A percentile compares a stretch with the other conserved stretches of the same genome.
Evolutionary conservation across 2,329 filamentous ascomycete genomes (phyloP).

Genomic region (Fusarium cyanostomum): DNA sequence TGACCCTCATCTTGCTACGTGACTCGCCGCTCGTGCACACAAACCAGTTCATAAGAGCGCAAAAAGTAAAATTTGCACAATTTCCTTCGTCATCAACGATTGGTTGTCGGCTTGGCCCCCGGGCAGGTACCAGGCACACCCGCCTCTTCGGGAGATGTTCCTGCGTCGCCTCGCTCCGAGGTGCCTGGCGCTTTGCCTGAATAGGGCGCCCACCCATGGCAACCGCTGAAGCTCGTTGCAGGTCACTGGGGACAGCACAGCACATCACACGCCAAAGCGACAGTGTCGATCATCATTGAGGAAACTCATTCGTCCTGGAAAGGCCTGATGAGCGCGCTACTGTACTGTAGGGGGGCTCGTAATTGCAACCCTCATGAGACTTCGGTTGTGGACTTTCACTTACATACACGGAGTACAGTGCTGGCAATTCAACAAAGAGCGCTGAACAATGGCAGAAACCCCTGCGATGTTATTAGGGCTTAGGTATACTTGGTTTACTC

Average conservation of each 20-base stretch:
- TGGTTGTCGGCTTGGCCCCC: constrained; percentile 13
- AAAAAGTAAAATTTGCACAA: constrained; percentile 46
- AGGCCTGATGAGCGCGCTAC: constrained; percentile 21
- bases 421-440: too few species aligned
- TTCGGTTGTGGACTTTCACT: neutral
- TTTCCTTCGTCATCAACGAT: constrained; percentile 33
- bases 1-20: constrained; percentile 13
- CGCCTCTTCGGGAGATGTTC: constrained; percentile 32
- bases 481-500: neutral
- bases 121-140: constrained; percentile 23
- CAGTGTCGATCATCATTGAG: constrained; percentile 11
- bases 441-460: neutral
- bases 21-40: constrained; percentile 8
- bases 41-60: constrained; percentile 23
- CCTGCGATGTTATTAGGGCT: neutral
- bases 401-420: too few species aligned
- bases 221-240: too few species aligned
- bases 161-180: constrained; percentile 33
- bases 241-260: neutral
- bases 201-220: constrained; percentile 6
- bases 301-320: constrained; percentile 7
- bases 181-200: constrained; percentile 38
- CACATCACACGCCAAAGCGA: constrained; percentile 14
- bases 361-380: constrained; percentile 6
- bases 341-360: constrained; percentile 7